Evolutionary conservation across 768 basidiomycete genomes (phyloP), one percentile per base, ranked within the genome.

Genomic region (Hypholoma sublateritium): DNA sequence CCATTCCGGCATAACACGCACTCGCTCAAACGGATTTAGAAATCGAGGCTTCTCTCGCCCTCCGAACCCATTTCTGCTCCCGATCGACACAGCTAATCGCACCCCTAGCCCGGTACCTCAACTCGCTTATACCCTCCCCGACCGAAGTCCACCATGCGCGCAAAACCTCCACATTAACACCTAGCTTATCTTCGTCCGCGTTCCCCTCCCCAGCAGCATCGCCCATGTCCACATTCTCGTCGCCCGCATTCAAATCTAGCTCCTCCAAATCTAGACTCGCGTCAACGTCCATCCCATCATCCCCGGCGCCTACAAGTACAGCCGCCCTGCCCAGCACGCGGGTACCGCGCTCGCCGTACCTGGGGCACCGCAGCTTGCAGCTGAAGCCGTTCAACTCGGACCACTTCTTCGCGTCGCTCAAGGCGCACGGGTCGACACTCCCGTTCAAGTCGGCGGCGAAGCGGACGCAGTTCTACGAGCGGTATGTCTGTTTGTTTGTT

Each of bases 51-150:
- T 93, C 81, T 52, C 81, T 84, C 51, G 80, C 74, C 53, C 76
- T 96, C 12, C 85, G 92, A 21, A 78, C 84, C 45, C 93, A 98
- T 67, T 93, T 98, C 69, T 85, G 85, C 52, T 83, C 89, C 39
- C 81, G 95, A 44, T 93, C 96, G 1, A 90, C 88, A 17, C 88
- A 88, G 53, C 79, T 98, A 59, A 82, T 98, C 19, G 87, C 91
- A 2, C 96, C 96, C 0, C 80, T 98, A 4, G 88, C 95, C 63
- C 84, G 95, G 61, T 98, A 98, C 76, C 85, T 98, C 41, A 89
- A 91, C 58, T 88, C 88, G 1, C 80, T 95, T 47, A 92, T 95
- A 69, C 91, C 92, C 56, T 80, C 85, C 17, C 87, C 85, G 5
- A 71, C 76, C 7, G 85, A 86, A 62, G 73, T 81, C 42, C 68